Evolutionary conservation across 352 stramenopile genomes (phyloP).

Genomic region (Globisporangium cystogenes): DNA sequence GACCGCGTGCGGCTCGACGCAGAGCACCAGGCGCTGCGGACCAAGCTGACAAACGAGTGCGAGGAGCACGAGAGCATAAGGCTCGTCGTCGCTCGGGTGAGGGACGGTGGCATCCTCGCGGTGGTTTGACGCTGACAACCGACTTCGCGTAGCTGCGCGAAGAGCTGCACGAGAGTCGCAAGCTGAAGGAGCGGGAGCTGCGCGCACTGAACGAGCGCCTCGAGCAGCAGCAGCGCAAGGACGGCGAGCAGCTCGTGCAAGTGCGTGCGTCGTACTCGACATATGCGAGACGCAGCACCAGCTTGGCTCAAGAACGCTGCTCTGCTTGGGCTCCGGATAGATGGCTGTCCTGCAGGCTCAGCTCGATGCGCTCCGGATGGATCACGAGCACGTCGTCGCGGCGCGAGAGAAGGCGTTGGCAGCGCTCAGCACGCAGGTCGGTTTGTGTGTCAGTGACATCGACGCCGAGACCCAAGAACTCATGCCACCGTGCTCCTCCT

Average conservation of each 20-base stretch:
- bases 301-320: background rate
- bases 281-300: background rate
- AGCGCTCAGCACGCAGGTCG: conserved; percentile 18
- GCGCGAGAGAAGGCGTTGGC: conserved; percentile 14
- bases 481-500: background rate
- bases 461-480: background rate
- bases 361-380: conserved; percentile 12
- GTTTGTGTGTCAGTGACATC: background rate
- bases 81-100: background rate
- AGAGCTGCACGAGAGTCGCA: conserved; percentile 7
- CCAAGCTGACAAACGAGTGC: conserved; percentile 12
- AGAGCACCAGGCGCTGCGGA: conserved; percentile 13
- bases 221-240: conserved; percentile 1
- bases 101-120: background rate
- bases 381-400: conserved; percentile 14
- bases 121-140: background rate
- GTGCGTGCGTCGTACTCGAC: background rate
- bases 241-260: conserved; percentile 4
- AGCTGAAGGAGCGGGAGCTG: conserved; percentile 16
- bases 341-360: conserved; percentile 6
- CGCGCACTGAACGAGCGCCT: background rate
- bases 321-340: background rate
- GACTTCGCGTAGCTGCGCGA: conserved; percentile 5
- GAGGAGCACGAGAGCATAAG: conserved; percentile 5
- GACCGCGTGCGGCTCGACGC: conserved; percentile 43